Evolutionary conservation across 306 rosid species (phyloP).

Genomic region (Vachellia pachyceras): DNA sequence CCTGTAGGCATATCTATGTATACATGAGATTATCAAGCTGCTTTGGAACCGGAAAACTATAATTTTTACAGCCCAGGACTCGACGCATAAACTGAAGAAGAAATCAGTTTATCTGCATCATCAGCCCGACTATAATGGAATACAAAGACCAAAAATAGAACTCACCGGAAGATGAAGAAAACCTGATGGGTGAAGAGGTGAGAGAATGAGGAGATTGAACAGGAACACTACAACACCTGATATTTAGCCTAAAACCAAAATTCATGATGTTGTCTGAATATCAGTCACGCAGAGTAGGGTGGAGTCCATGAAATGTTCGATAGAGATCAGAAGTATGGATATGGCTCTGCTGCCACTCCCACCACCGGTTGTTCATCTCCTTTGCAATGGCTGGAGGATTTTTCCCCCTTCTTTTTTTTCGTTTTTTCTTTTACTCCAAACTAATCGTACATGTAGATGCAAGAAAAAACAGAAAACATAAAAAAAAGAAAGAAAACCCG

Average conservation of each 20-base stretch:
- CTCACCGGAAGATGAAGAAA: slow-evolving; percentile 70
- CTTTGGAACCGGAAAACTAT: background rate
- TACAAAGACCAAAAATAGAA: background rate
- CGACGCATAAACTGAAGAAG: background rate
- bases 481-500: no score
- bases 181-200: slow-evolving; percentile 48
- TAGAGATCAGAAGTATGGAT: slow-evolving; percentile 32
- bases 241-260: slow-evolving; percentile 62
- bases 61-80: background rate
- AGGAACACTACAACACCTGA: slow-evolving; percentile 51
- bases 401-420: no score
- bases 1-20: background rate
- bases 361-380: slow-evolving; percentile 65
- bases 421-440: no score
- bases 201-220: slow-evolving; percentile 55
- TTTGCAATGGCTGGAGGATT: slow-evolving; percentile 1
- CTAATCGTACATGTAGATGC: no score
- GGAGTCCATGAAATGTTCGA: slow-evolving; percentile 54
- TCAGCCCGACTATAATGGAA: background rate
- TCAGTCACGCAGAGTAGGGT: slow-evolving; percentile 39
- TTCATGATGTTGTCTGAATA: slow-evolving; percentile 58
- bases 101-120: background rate
- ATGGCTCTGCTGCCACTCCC: slow-evolving; percentile 45
- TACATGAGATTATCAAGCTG: background rate
- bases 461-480: no score